phyloP scores from a whole-genome alignment of 129 eudicot species.

The Dittrichia graveolens region DNA sequence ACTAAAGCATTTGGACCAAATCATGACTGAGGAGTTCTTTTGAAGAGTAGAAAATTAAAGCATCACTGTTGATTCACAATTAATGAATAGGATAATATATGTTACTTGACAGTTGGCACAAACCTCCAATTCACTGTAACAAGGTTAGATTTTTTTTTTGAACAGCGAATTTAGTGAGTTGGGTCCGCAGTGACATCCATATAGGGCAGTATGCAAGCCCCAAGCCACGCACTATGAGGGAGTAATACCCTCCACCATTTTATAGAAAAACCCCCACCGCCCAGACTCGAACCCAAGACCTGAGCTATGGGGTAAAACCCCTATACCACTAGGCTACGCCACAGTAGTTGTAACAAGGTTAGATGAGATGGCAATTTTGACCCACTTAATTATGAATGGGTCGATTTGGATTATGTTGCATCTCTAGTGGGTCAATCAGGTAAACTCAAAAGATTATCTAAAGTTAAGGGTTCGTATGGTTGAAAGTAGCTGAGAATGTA shows the following conservation, averaged over 20 bases:
- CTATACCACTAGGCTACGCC: too few relatives aligned
- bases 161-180: too few relatives aligned
- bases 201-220: too few relatives aligned
- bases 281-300: too few relatives aligned
- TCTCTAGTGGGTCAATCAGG: not conserved
- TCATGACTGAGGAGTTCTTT: not conserved
- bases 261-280: too few relatives aligned
- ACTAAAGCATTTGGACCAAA: constrained; percentile 1
- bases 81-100: constrained; percentile 1
- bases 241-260: too few relatives aligned
- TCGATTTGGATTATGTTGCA: not conserved
- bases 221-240: too few relatives aligned
- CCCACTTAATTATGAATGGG: not conserved
- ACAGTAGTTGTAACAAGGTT: too few relatives aligned
- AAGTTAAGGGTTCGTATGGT: not conserved
- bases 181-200: too few relatives aligned
- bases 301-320: too few relatives aligned
- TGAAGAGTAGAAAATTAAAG: constrained; percentile 2
- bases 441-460: not conserved
- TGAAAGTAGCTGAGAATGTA: too few relatives aligned
- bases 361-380: not conserved
- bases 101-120: not conserved
- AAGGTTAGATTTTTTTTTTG: too few relatives aligned
- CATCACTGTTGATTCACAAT: constrained; percentile 12
- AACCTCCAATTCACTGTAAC: not conserved